These are phyloP conservation scores for Tolypocladium inflatum DNA, from an alignment of 2,329 filamentous ascomycete species.

Conservation along the genomic window DNA sequence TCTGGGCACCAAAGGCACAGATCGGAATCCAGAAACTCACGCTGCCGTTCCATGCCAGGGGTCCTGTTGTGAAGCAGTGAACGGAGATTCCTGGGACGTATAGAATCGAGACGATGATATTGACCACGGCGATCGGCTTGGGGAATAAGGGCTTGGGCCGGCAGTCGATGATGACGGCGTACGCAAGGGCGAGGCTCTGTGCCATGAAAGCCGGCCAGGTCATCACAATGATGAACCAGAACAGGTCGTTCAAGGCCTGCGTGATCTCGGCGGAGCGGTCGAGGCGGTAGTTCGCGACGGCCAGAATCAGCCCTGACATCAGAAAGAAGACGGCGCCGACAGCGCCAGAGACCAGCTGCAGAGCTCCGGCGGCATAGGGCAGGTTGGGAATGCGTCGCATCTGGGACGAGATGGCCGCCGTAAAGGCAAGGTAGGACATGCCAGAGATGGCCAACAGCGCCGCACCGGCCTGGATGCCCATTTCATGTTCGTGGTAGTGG, in stretches of 20 bases:
- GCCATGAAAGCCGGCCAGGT: conserved; percentile 8
- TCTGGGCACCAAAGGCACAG: neutral
- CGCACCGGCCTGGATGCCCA: conserved; percentile 1
- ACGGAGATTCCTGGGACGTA: conserved; percentile 3
- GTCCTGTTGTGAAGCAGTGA: conserved; percentile 5
- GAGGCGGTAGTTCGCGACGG: conserved; percentile 5
- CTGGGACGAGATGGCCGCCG: neutral
- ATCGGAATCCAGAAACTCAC: conserved; percentile 3
- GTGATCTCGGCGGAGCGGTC: conserved; percentile 8
- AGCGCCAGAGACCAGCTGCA: conserved; percentile 1
- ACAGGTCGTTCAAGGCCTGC: conserved; percentile 7
- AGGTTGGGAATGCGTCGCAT: conserved; percentile 4
- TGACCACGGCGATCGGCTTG: conserved; percentile 6
- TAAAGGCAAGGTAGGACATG: neutral
- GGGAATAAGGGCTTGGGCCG: conserved; percentile 8
- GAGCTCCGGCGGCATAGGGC: neutral
- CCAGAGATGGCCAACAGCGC: conserved; percentile 1
- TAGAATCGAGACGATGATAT: conserved; percentile 5
- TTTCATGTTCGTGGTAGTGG: conserved; percentile 3
- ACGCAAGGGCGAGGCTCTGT: conserved; percentile 7
- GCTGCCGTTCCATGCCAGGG: conserved; percentile 7
- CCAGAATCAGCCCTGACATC: conserved; percentile 2
- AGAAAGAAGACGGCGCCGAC: neutral
- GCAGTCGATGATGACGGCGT: conserved; percentile 6
- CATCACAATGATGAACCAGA: conserved; percentile 6